These are phyloP conservation scores for Rhodofomes roseus DNA, from an alignment of 1,284 basidiomycete species.

Conservation along the genomic window DNA sequence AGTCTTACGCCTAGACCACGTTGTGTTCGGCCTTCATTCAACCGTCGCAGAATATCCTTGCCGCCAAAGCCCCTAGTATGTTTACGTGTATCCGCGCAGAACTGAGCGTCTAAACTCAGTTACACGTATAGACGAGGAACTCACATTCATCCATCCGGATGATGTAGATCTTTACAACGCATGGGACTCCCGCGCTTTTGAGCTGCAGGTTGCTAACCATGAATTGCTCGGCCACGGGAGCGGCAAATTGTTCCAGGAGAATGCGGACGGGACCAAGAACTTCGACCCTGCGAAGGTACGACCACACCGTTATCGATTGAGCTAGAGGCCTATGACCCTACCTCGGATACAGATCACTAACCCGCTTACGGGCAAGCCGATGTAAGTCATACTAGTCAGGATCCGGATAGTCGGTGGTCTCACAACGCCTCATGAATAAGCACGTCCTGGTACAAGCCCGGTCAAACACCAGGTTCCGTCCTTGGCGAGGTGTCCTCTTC, in stretches of 20 bases:
- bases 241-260: conserved; percentile 78
- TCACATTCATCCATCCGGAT: conserved; percentile 78
- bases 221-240: conserved; percentile 79
- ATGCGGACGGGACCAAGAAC: conserved; percentile 70
- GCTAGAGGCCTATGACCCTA: background rate
- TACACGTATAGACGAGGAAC: conserved; percentile 55
- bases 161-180: conserved; percentile 65
- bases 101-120: background rate
- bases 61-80: conserved; percentile 79
- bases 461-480: conserved; percentile 75
- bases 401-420: background rate
- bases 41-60: conserved; percentile 61
- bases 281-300: conserved; percentile 67
- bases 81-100: background rate
- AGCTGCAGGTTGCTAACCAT: conserved; percentile 84
- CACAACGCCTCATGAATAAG: conserved; percentile 32
- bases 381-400: conserved; percentile 43
- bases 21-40: background rate
- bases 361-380: conserved; percentile 77
- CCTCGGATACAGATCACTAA: conserved; percentile 56
- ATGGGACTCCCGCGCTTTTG: conserved; percentile 76
- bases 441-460: conserved; percentile 80
- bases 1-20: conserved; percentile 18
- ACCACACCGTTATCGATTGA: background rate
- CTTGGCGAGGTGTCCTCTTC: conserved; percentile 83